These are phyloP conservation scores for Rosa hybrid DNA, from an alignment of 331 rosid species.

Conservation along the genomic window DNA sequence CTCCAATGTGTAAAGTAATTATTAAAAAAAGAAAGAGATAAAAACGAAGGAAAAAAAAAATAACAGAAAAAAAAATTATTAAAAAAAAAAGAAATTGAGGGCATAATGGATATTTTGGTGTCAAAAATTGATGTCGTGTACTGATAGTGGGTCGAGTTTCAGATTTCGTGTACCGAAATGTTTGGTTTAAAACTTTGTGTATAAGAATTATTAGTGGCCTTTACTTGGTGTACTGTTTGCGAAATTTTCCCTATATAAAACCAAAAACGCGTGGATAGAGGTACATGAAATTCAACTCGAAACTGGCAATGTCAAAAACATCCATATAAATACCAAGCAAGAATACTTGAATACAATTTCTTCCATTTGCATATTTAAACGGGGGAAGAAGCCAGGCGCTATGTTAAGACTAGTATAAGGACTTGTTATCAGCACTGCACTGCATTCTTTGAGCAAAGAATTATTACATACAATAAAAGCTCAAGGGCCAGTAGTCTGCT, in stretches of 20 bases:
- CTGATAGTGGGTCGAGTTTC: no score
- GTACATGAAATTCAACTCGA: background rate
- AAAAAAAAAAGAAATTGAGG: no score
- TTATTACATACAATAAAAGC: background rate
- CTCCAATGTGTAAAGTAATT: constrained; percentile 86
- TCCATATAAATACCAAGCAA: background rate
- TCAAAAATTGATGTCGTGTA: no score
- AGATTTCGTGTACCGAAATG: no score
- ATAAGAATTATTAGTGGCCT: no score
- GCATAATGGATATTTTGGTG: no score
- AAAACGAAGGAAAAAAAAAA: no score
- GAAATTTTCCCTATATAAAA: no score
- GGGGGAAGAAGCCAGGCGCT: background rate
- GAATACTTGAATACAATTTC: constrained; percentile 1
- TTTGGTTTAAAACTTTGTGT: no score
- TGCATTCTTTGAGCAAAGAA: background rate
- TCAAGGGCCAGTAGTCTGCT: background rate
- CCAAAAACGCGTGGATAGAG: background rate
- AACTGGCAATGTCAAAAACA: background rate
- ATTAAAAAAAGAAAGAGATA: no score
- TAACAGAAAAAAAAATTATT: no score
- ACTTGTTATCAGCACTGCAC: background rate
- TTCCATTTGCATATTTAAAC: background rate
- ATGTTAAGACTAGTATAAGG: background rate
- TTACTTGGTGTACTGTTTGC: no score